Evolutionary conservation across 192 early-diverging fungal species (phyloP).

Genomic region (Podila epicladia): DNA sequence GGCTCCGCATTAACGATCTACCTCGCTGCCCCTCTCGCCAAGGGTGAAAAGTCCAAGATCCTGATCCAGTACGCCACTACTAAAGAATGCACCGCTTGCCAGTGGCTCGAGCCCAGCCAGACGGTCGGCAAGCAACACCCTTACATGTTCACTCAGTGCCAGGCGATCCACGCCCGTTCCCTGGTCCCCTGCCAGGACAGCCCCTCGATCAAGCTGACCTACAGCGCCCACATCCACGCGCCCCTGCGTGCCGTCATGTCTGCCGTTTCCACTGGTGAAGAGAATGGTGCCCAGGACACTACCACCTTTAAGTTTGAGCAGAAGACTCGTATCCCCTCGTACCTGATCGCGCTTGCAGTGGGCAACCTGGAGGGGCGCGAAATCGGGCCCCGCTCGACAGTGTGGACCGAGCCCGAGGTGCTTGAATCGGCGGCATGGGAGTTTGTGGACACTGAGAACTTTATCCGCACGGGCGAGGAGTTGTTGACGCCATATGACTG

Average conservation of each 20-base stretch:
- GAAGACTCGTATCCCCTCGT: slow-evolving; percentile 89
- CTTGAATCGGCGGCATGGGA: slow-evolving; percentile 93
- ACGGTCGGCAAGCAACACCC: slow-evolving; percentile 94
- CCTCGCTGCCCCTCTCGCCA: slow-evolving; percentile 56
- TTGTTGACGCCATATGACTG: slow-evolving; percentile 93
- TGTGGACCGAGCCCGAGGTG: slow-evolving; percentile 95
- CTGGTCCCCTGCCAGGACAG: slow-evolving; percentile 92
- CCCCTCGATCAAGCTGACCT: slow-evolving; percentile 88
- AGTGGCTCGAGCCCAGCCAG: slow-evolving; percentile 93
- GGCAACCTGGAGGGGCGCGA: slow-evolving; percentile 85
- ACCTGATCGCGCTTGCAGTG: slow-evolving; percentile 94
- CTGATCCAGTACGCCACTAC: slow-evolving; percentile 83
- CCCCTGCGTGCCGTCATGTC: slow-evolving; percentile 95
- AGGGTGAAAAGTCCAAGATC: slow-evolving; percentile 64
- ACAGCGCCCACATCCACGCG: slow-evolving; percentile 81
- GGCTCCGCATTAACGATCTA: slow-evolving; percentile 77
- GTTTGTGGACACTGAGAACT: slow-evolving; percentile 82
- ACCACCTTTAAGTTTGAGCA: slow-evolving; percentile 87
- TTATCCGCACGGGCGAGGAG: slow-evolving; percentile 72
- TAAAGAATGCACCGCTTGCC: slow-evolving; percentile 84
- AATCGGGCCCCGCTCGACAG: slow-evolving; percentile 91
- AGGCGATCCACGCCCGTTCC: slow-evolving; percentile 94
- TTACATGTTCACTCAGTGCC: slow-evolving; percentile 98
- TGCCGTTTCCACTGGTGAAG: slow-evolving; percentile 75
- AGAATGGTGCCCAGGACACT: slow-evolving; percentile 57